phyloP scores from a whole-genome alignment of 2,329 filamentous ascomycete genomes.

The Neonectria hederae region DNA sequence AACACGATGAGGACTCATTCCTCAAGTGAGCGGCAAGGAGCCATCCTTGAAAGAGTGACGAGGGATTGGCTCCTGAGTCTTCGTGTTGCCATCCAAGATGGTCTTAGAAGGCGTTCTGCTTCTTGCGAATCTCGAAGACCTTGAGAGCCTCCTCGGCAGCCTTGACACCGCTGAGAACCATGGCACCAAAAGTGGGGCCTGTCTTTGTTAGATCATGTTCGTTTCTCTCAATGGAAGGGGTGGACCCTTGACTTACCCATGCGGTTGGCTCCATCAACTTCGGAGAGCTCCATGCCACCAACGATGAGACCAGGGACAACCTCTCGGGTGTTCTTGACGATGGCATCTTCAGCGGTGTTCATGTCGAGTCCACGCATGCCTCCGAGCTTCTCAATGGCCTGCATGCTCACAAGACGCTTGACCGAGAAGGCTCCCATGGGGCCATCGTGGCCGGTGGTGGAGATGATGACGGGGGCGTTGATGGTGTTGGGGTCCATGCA shows the following conservation, averaged over 20 bases:
- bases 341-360: slow-evolving; percentile 90
- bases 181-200: slow-evolving; percentile 85
- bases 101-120: slow-evolving; percentile 72
- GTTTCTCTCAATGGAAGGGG: neutral
- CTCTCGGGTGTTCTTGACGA: slow-evolving; percentile 91
- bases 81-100: neutral
- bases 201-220: neutral
- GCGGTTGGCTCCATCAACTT: slow-evolving; percentile 89
- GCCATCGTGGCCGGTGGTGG: slow-evolving; percentile 89
- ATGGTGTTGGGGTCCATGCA: slow-evolving; percentile 99
- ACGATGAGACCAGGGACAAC: slow-evolving; percentile 88
- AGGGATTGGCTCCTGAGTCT: neutral
- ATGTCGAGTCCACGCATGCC: slow-evolving; percentile 96
- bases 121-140: slow-evolving; percentile 80
- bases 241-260: slow-evolving; percentile 68
- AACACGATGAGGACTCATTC: neutral
- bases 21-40: slow-evolving; percentile 28
- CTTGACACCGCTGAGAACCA: slow-evolving; percentile 88
- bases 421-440: slow-evolving; percentile 92
- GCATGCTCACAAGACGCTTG: slow-evolving; percentile 91
- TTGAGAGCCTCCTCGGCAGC: slow-evolving; percentile 86
- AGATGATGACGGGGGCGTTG: slow-evolving; percentile 89
- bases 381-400: slow-evolving; percentile 81
- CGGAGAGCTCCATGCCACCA: slow-evolving; percentile 93
- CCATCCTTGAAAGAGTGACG: slow-evolving; percentile 30